Base-by-base conservation (phyloP, 2,329 filamentous ascomycete species). In the Trichoderma koningii region DNA sequence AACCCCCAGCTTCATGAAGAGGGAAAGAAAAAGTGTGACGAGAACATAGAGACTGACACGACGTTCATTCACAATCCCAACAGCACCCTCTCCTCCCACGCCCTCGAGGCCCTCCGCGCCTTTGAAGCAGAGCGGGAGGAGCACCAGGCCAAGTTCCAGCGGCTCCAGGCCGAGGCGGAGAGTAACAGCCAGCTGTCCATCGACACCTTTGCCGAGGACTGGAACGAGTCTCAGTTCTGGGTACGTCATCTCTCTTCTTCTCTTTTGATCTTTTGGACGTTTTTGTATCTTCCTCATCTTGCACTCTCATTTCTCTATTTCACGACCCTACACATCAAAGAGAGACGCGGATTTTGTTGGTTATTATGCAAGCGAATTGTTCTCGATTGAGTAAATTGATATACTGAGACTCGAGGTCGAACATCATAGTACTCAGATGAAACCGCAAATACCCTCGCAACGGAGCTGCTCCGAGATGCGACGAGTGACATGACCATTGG, bases 171-270 rank as follows among this genome's bases (percentile, higher is more conserved):
- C 12, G 80, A 82, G 42, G 86, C 87, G 1, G 88, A 90, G 72
- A 78, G 83, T 53, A 80, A 83, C 30, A 64, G 68, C 38, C 73
- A 75, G 45, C 67, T 84, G 63, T 80, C 78, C 17, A 94, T 94
- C 85, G 86, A 90, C 34, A 80, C 84, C 1, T 95, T 94, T 71
- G 81, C 82, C 1, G 91, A 94, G 76, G 89, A 94, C 75, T 95
- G 91, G 91, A 91, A 93, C 72, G 85, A 89, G 72, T 89, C 86
- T 67, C 91, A 94, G 76, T 95, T 95, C 72, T 95, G 91, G 91
- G 88, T 91, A 80, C 45, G 81, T 73, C 21, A 3, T 23, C 21
- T 7, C 21, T 34, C n/a, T n/a, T 15, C n/a, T 15, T 41, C 26
- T 28, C n/a, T 23, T 19, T 57, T 28, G 34, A 14, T 15, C 17